Evolutionary conservation across 2,329 filamentous ascomycete species (phyloP), one percentile per base, ranked within the genome.

Genomic region (Aspergillus vadensis): DNA sequence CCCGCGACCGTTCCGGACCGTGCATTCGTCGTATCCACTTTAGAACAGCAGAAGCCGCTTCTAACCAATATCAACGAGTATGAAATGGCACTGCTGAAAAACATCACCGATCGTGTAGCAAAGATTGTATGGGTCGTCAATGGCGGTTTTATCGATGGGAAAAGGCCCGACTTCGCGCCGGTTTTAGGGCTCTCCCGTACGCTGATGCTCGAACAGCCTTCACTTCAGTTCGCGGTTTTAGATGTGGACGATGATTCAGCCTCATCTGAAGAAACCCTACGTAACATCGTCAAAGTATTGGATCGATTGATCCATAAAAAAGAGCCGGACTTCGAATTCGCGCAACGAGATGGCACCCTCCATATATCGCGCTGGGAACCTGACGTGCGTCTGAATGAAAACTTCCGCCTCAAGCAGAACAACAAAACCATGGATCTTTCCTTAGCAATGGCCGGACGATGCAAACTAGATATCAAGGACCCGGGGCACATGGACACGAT

Each of bases 341-440:
- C 30, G 1, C 50, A 53, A 23, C 19, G 17, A 36, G 10, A 41
- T 9, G 32, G 50, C 6, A 2, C 9, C 14, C 15, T 39, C 19
- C 50, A 53, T 39, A 23, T 53, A n/a, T 21, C 32, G 23, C 50
- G 50, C 50, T 53, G 50, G 50, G 50, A 53, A 21, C 19, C 50
- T 8, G 50, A 53, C 12, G 32, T 41, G 17, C 17, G 8, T 21
- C 32, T 53, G 1, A 53, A 53, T 36, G 12, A 14, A n/a, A 41
- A 3, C 4, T 53, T 53, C 32, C 50, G 50, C 15, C 19, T 53
- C 15, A 53, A 53, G 21, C 50, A 38, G 3, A 53, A 39, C 17
- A n/a, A 27, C 3, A 32, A 41, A 2, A 53, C 30, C 2, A 6
- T 39, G 8, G 21, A 41, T 7, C 5, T 23, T 5, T 3, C 10